Percentiles rank a stretch among this genome's conserved stretches.
Evolutionary conservation across 106 monocot species (phyloP).

Genomic region (Hemerocallis citrina): DNA sequence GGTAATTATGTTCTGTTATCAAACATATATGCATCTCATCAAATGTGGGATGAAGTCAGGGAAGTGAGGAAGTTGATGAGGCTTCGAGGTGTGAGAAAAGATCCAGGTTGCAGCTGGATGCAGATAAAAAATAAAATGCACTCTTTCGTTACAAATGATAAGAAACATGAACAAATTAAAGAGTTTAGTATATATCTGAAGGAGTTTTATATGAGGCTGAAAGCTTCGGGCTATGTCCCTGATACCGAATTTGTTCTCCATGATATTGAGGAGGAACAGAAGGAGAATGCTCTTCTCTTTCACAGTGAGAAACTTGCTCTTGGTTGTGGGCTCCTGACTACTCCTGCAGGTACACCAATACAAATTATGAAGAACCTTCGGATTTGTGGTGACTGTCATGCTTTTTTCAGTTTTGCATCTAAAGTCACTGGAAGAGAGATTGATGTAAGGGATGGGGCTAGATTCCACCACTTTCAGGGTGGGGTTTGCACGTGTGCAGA

Average conservation of each 20-base stretch:
- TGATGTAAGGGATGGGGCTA: constrained; percentile 12
- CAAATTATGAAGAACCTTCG: constrained; percentile 14
- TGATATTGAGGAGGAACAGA: constrained; percentile 53
- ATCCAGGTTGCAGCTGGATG: constrained; percentile 64
- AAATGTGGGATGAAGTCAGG: constrained; percentile 47
- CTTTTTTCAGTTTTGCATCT: constrained; percentile 10
- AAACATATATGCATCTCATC: constrained; percentile 50
- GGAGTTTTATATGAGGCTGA: constrained; percentile 20
- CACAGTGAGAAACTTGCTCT: constrained; percentile 22
- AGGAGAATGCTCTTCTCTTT: constrained; percentile 22
- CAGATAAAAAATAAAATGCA: constrained; percentile 35
- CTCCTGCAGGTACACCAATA: constrained; percentile 5
- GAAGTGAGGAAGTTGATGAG: constrained; percentile 55
- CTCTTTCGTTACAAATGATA: constrained; percentile 34
- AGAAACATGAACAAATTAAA: constrained; percentile 26
- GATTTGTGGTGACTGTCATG: constrained; percentile 18
- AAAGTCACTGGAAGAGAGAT: constrained; percentile 15
- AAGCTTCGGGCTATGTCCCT: constrained; percentile 37
- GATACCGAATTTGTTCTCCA: constrained; percentile 45
- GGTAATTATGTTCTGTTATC: constrained; percentile 61
- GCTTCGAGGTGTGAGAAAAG: constrained; percentile 33
- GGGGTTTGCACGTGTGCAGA: constrained; percentile 14
- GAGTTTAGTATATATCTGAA: constrained; percentile 25
- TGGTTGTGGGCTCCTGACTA: constrained; percentile 6
- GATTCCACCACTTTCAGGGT: constrained; percentile 13